Base-by-base conservation (phyloP, 192 early-diverging fungal species). In the Hyaloraphidium curvatum region DNA sequence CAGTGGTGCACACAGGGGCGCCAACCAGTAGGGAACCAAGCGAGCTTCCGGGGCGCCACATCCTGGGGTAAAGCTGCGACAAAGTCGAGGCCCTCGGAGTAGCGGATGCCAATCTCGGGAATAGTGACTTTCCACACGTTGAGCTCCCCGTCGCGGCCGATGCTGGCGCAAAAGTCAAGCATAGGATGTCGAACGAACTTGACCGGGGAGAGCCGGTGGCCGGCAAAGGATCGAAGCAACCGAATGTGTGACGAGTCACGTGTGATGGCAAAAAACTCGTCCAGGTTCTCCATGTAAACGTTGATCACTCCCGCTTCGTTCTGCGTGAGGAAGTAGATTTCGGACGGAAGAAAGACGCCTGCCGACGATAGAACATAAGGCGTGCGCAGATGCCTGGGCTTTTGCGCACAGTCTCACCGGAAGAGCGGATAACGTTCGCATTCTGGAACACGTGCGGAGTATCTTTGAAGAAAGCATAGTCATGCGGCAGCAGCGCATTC, bases 261-360 rank as follows among this genome's bases (percentile, higher is more conserved):
- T 0, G 65, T 65, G 14, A 60, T 69, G 23, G 79, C 79, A 56
- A 87, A 82, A 28, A 87, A 78, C 35, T 89, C 83, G 60, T 85
- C 72, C 27, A 89, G 59, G 43, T 83, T 79, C 54, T 85, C 75
- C 22, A 73, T 71, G 54, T 83, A 88, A 22, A 70, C 68, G 51
- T 74, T 73, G 22, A 86, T 54, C 1, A 73, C 69, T 1, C 81
- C 83, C 26, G 76, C 70, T 2, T 59, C 62, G 56, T 65, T 73
- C 37, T 72, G 71, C 9, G 72, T 73, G 2, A 82, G 56, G 28
- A 88, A 64, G 3, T 65, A 67, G 0, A 87, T 61, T 53, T 86
- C 81, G 2, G 72, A 65, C 2, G 60, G 78, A 4, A 63, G 56
- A 27, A 74, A 64, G 28, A 64, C 31, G 9, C 64, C 62, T 30